phyloP scores from a whole-genome alignment of 768 basidiomycete species.

The Trametes gibbosa region DNA sequence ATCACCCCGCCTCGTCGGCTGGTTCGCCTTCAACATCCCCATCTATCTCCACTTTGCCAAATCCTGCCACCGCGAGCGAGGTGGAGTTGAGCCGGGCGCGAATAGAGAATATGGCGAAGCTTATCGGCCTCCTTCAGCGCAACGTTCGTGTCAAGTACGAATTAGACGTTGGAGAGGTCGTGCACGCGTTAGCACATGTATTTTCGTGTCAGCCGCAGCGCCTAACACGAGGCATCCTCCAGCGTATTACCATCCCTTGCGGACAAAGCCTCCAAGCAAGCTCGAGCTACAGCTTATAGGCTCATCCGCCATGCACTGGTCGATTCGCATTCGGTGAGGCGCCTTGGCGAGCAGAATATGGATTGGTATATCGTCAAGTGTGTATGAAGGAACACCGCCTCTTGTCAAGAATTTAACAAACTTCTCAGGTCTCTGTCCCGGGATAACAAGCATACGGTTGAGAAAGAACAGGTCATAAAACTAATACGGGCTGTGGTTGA shows the following conservation, averaged over 20 bases:
- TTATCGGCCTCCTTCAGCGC: conserved; percentile 65
- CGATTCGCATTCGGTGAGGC: conserved; percentile 67
- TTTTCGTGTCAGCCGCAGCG: no score
- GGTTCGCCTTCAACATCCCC: conserved; percentile 39
- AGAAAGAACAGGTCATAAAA: conserved; percentile 91
- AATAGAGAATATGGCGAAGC: conserved; percentile 59
- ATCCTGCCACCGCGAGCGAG: conserved; percentile 27
- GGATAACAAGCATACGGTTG: conserved; percentile 77
- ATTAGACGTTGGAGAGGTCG: conserved; percentile 61
- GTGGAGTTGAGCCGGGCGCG: conserved; percentile 47
- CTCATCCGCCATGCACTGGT: conserved; percentile 77
- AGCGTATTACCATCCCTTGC: conserved; percentile 79
- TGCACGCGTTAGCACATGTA: conserved; percentile 63
- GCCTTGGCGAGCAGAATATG: conserved; percentile 59
- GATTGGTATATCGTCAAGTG: conserved; percentile 94
- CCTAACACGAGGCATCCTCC: conserved; percentile 12
- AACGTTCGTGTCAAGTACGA: conserved; percentile 78
- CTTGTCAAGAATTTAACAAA: not conserved
- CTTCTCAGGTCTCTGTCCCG: conserved; percentile 72
- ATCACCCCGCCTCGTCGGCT: conserved; percentile 22
- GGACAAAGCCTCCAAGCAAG: conserved; percentile 69
- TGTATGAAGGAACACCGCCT: conserved; percentile 19
- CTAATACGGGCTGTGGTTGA: conserved; percentile 82
- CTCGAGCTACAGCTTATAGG: conserved; percentile 81
- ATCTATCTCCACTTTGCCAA: conserved; percentile 22